Evolutionary conservation across 495 filamentous ascomycete species (phyloP), one percentile per base, ranked within the genome.

Genomic region (Talaromyces proteolyticus): DNA sequence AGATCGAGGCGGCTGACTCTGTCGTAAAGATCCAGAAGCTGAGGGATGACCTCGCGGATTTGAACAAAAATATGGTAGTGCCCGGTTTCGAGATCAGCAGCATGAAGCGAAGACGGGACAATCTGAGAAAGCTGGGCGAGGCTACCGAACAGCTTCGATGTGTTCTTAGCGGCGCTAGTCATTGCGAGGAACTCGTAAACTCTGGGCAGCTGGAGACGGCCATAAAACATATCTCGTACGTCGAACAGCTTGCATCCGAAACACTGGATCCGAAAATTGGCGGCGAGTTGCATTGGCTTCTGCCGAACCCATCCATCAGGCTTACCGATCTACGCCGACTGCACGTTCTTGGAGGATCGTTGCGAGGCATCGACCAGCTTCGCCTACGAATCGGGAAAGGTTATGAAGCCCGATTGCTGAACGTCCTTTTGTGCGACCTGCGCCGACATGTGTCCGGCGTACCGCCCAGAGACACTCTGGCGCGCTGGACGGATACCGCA

Each of bases 61-160:
- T 98, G 12, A 93, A 98, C 58, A 73, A 82, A 44, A 86, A 93
- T 51, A 90, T 97, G 73, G 94, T 89, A 6, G 67, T 89, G 1
- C 86, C 85, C 12, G 93, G 93, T 2, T 64, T 97, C 7, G 84
- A 96, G 52, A 82, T 96, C 49, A 82, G 96, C 11, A 85, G 88
- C 36, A 81, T 94, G 61, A 80, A 86, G 42, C 79, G 87, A 36
- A 79, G 87, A 44, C 77, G 84, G 51, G 89, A 96, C 51, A 98
- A 97, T 59, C 67, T 98, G 14, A 78, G 83, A 44, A 87, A 88
- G 62, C 70, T 98, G 11, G 83, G 86, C 16, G 80, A 89, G 52
- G 85, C 92, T 2, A 87, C 92, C 6, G 77, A 81, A 52, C 93
- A 98, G 59, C 76, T 97, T 34, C 81, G 82, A 47, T 74, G 82